phyloP scores from a whole-genome alignment of 2,329 filamentous ascomycete genomes.

The Rutstroemia sp. region DNA sequence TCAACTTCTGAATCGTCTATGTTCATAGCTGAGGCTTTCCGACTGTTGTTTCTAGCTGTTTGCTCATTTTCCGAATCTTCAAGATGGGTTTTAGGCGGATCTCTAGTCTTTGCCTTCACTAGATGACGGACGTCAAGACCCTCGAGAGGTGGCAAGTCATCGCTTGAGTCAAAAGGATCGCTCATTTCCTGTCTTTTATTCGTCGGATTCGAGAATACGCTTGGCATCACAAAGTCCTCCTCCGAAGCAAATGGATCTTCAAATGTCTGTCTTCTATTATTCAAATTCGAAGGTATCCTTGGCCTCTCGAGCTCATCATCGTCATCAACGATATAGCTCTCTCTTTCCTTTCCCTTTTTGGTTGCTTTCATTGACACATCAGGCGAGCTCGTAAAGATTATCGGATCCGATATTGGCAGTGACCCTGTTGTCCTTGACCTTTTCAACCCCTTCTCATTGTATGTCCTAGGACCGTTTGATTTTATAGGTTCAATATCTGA shows the following conservation, averaged over 20 bases:
- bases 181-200: too few relatives aligned
- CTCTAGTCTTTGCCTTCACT: background rate
- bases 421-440: conserved; percentile 29
- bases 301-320: background rate
- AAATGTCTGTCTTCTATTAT: background rate
- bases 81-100: background rate
- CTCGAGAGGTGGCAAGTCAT: conserved; percentile 4
- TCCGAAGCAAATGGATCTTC: background rate
- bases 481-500: conserved; percentile 33
- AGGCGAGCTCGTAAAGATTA: conserved; percentile 27
- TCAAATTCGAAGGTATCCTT: background rate
- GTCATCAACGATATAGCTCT: conserved; percentile 1
- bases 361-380: conserved; percentile 17
- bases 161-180: conserved; percentile 6
- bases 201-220: too few relatives aligned
- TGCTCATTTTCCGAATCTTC: too few relatives aligned
- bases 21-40: background rate
- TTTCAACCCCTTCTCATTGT: conserved; percentile 26
- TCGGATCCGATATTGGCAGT: conserved; percentile 19
- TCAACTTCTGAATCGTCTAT: background rate
- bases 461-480: background rate
- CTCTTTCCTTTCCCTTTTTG: conserved; percentile 14
- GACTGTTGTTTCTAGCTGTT: background rate
- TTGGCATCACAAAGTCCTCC: too few relatives aligned
- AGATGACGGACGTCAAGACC: background rate